Evolutionary conservation across 2,329 filamentous ascomycete species (phyloP), one percentile per base, ranked within the genome.

Genomic region (Colletotrichum endophyticum): DNA sequence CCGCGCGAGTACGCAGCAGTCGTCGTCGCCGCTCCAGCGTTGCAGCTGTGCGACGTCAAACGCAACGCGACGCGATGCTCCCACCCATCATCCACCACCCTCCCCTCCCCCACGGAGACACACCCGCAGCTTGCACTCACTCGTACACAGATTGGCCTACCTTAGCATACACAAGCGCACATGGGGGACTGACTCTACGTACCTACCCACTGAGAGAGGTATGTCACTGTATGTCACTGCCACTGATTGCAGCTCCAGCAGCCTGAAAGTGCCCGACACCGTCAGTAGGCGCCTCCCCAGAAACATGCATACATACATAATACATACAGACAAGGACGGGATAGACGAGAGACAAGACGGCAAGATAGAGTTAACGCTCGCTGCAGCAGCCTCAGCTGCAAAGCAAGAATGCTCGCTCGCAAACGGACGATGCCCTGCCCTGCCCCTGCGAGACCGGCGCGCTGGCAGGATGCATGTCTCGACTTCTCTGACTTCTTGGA

Each of bases 21-120:
- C 39, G 67, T 68, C 56, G 56, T 68, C 73, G 44, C 64, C 73
- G 63, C 73, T 64, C 57, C 73, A 73, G 57, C 39, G 73, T 73
- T 64, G 64, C 64, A 76, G 57, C 57, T 64, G 73, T 73, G 53
- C 64, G 56, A 73, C 70, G 61, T 25, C 39, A 64, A 67, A 73
- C 63, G 73, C 63, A 68, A 59, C 70, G 30, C 63, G 32, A 67
- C 56, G 70, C 72, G 73, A 59, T 63, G 70, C 63, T 63, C 53
- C 56, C 44, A 73, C 63, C 73, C 73, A 25, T 67, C 73, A 25
- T 67, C 70, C 63, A 39, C 63, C 44, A 69, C 32, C 68, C 44
- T 44, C 61, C 73, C 69, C 28, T 27, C 57, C 11, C 27, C 28
- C 30, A 64, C n/a, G 61, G n/a, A 34, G 30, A 39, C 61, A 15